Conservation (phyloP, 2,329 filamentous ascomycete species). For the Nemania sp. region DNA sequence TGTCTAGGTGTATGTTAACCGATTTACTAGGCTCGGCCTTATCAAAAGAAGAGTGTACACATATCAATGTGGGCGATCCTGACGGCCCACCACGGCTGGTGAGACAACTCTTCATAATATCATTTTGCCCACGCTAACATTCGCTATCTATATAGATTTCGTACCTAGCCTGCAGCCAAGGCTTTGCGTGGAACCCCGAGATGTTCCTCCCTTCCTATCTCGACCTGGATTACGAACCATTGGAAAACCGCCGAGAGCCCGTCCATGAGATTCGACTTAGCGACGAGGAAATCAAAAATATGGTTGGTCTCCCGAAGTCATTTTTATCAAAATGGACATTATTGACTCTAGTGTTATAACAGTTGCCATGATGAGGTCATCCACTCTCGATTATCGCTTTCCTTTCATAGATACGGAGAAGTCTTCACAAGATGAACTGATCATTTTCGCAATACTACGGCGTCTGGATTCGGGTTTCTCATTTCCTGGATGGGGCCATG, state of each 20-base stretch:
- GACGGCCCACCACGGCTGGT: conserved; percentile 80
- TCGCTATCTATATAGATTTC: conserved; percentile 69
- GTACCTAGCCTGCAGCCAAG: conserved; percentile 82
- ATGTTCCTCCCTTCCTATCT: conserved; percentile 85
- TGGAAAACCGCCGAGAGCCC: conserved; percentile 80
- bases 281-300: conserved; percentile 78
- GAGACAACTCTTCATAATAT: conserved; percentile 48
- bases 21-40: conserved; percentile 72
- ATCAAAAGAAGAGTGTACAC: conserved; percentile 80
- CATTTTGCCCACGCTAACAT: conserved; percentile 38
- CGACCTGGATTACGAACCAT: conserved; percentile 78
- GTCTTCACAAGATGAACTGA: conserved; percentile 49
- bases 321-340: no score
- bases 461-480: conserved; percentile 49
- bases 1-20: conserved; percentile 40
- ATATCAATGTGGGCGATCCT: conserved; percentile 80
- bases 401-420: conserved; percentile 47
- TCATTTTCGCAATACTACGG: conserved; percentile 50
- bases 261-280: conserved; percentile 82
- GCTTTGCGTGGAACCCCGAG: conserved; percentile 87
- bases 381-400: conserved; percentile 31
- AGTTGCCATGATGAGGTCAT: conserved; percentile 66
- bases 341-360: no score
- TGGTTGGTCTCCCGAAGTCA: no score
- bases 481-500: conserved; percentile 49